Percentiles rank a stretch among this genome's conserved stretches.
Evolutionary conservation across 345 rosid species (phyloP).

Genomic region (Bretschneidera sinensis): DNA sequence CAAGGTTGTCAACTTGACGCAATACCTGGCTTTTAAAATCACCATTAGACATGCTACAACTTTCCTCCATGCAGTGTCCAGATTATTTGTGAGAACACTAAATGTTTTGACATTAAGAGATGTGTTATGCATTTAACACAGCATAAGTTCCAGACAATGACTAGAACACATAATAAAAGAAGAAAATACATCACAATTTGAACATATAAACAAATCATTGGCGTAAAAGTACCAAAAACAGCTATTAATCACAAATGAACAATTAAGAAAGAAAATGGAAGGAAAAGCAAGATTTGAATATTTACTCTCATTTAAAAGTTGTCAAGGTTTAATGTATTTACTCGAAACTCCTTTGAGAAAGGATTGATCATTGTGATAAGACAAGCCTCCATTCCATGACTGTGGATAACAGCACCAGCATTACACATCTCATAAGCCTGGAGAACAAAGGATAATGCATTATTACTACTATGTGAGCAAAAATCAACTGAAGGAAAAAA

Average conservation of each 20-base stretch:
- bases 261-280: background rate
- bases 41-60: background rate
- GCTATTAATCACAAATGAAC: background rate
- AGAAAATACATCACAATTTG: background rate
- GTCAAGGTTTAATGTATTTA: constrained; percentile 16
- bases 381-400: constrained; percentile 45
- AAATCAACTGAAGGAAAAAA: background rate
- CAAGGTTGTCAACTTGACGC: background rate
- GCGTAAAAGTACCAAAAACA: background rate
- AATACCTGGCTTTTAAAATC: background rate
- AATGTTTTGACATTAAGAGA: too few species aligned
- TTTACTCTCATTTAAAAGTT: constrained; percentile 8
- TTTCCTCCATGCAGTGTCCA: background rate
- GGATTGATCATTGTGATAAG: constrained; percentile 44
- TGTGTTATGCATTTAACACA: background rate
- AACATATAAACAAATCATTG: background rate
- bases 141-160: background rate
- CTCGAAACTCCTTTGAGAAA: constrained; percentile 34
- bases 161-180: background rate
- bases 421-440: constrained; percentile 37
- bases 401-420: constrained; percentile 46
- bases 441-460: background rate
- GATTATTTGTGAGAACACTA: background rate
- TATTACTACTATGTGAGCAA: background rate
- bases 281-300: background rate